Base-by-base conservation (phyloP, 192 early-diverging fungal species). In the Coemansia pectinata region DNA sequence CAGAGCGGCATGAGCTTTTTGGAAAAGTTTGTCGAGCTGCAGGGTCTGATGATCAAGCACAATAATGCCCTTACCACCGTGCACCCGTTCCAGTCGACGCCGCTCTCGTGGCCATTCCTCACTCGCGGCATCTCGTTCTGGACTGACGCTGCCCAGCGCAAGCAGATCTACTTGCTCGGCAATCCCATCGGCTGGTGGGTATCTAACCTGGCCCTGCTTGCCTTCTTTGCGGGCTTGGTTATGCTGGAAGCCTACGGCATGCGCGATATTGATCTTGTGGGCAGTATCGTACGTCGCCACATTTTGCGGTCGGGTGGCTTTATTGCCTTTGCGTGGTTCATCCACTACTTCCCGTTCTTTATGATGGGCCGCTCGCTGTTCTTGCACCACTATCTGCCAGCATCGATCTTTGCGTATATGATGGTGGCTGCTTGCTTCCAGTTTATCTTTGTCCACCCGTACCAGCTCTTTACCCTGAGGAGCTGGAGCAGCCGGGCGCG, bases 71-170 rank as follows among this genome's bases (percentile, higher is more conserved):
- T 99, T 31, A 96, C 93, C 3, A 87, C 88, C n/a, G 82, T 91
- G 23, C 97, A 99, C 73, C 97, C 97, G 42, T 99, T 96, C 87
- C 93, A 93, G 73, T 90, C 88, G 7, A 38, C 76, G 4, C 95
- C 97, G 11, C 83, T 91, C 42, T 83, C 91, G 19, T 98, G 97
- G 97, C 94, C 94, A 53, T 86, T 97, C 68, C 85, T 97, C 9
- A 60, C 77, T 5, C 90, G 91, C 50, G 97, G 97, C 23, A 91
- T 98, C 27, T 95, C 94, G 6, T 98, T 95, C 86, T 98, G 96
- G 96, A 93, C 95, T 29, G 87, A 87, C 47, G 86, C 90, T 57
- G 86, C 80, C 4, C 89, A 88, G 7, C 83, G 74, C 40, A 77
- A 90, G 29, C 92, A 94, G 76, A 98, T 98, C 53, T 98, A 98